Conservation (phyloP, 306 rosid genomes). For the Lathyrus oleraceus region DNA sequence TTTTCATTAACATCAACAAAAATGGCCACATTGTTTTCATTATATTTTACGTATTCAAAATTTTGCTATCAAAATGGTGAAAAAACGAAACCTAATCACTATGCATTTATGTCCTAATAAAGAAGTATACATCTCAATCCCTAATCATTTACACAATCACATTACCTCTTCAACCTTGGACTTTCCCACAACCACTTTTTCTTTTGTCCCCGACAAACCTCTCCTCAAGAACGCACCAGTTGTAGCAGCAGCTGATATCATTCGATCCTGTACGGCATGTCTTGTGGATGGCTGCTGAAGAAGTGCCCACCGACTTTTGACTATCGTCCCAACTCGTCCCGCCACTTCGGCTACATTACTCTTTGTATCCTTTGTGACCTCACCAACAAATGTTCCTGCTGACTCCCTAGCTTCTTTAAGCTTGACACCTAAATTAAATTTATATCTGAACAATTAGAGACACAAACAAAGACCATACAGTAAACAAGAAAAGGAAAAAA, state of each 20-base stretch:
- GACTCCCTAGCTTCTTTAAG: slow-evolving; percentile 86
- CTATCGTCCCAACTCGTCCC: slow-evolving; percentile 67
- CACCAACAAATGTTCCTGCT: slow-evolving; percentile 90
- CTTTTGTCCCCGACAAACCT: slow-evolving; percentile 81
- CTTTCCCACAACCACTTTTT: slow-evolving; percentile 80
- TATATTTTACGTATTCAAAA: not conserved
- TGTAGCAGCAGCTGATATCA: slow-evolving; percentile 85
- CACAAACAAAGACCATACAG: slow-evolving; percentile 17
- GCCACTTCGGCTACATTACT: slow-evolving; percentile 78
- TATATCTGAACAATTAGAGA: slow-evolving; percentile 10
- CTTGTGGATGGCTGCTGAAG: slow-evolving; percentile 89
- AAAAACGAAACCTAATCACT: slow-evolving; percentile 8
- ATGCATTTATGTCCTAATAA: not conserved
- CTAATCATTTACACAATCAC: slow-evolving; percentile 17
- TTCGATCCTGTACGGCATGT: slow-evolving; percentile 88
- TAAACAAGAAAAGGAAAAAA: slow-evolving; percentile 9
- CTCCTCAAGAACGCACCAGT: slow-evolving; percentile 78
- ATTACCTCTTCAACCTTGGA: slow-evolving; percentile 94
- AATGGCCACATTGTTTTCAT: not conserved
- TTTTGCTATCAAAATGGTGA: slow-evolving; percentile 12
- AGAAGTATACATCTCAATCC: slow-evolving; percentile 10
- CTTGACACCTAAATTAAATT: slow-evolving; percentile 68
- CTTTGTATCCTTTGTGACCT: slow-evolving; percentile 87
- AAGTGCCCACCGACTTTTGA: slow-evolving; percentile 85
- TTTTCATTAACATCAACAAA: not conserved